phyloP scores from a whole-genome alignment of 2,329 filamentous ascomycete genomes.

The Aspergillus ustus region DNA sequence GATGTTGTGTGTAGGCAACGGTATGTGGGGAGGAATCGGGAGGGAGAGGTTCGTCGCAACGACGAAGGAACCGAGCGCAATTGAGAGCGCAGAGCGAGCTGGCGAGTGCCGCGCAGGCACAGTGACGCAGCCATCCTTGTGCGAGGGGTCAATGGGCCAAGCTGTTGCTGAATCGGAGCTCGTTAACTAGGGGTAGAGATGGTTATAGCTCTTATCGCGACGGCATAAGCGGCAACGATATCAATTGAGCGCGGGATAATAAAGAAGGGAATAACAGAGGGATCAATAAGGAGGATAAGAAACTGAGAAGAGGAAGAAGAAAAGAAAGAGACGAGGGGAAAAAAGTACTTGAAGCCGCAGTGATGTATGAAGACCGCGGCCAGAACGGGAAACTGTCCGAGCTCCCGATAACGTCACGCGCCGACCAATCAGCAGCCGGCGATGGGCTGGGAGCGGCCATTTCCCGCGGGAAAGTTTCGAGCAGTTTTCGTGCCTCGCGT shows the following conservation, averaged over 20 bases:
- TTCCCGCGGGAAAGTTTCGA: conserved; percentile 25
- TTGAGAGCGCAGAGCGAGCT: conserved; percentile 40
- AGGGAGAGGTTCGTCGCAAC: conserved; percentile 29
- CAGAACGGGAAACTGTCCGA: conserved; percentile 26
- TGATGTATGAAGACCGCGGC: conserved; percentile 24
- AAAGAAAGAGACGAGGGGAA: conserved; percentile 5
- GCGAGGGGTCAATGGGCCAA: conserved; percentile 10
- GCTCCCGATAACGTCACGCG: conserved; percentile 20
- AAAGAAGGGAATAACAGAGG: neutral
- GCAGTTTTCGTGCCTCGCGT: neutral
- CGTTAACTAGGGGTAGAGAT: conserved; percentile 4
- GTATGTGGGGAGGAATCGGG: conserved; percentile 35
- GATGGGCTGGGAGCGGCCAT: conserved; percentile 1
- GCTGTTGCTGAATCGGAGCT: neutral
- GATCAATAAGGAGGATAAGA: conserved; percentile 7
- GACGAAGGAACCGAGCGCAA: conserved; percentile 32
- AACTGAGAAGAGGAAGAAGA: conserved; percentile 13
- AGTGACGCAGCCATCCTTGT: conserved; percentile 38
- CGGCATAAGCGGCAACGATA: conserved; percentile 4
- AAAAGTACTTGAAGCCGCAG: conserved; percentile 5
- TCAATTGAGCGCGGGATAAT: conserved; percentile 1
- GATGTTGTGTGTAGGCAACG: conserved; percentile 35
- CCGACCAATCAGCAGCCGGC: conserved; percentile 15
- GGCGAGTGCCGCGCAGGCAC: conserved; percentile 41
- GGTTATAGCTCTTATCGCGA: conserved; percentile 4